A percentile compares a stretch with the other conserved stretches of the same genome.
These are phyloP conservation scores for Fraxinus greggii DNA, from an alignment of 305 asterid species.

Conservation along the genomic window DNA sequence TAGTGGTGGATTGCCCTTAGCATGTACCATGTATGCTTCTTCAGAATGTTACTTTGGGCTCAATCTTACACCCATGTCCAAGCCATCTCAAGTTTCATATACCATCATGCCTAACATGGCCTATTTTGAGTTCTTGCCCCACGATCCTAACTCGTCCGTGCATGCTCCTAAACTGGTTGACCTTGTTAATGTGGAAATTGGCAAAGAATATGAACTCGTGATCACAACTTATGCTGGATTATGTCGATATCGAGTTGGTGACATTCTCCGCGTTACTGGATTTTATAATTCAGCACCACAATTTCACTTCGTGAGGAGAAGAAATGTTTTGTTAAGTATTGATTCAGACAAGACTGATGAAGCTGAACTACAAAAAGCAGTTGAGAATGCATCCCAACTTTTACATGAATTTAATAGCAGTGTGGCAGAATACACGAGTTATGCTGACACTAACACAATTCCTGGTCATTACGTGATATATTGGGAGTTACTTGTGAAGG, in stretches of 20 bases:
- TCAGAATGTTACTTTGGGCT: conserved; percentile 36
- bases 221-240: conserved; percentile 35
- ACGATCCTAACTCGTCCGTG: not conserved
- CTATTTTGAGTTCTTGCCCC: conserved; percentile 39
- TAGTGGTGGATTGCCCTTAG: conserved; percentile 34
- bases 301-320: conserved; percentile 30
- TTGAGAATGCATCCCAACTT: conserved; percentile 22
- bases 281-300: conserved; percentile 38
- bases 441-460: conserved; percentile 25
- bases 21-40: conserved; percentile 27
- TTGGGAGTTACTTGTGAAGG: conserved; percentile 31
- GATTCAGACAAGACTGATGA: conserved; percentile 41
- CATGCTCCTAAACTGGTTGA: conserved; percentile 11
- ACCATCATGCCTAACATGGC: conserved; percentile 46
- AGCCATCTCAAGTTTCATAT: conserved; percentile 31
- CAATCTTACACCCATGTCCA: conserved; percentile 34
- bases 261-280: conserved; percentile 38
- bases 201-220: conserved; percentile 36
- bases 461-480: conserved; percentile 39
- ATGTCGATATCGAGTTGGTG: conserved; percentile 33
- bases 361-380: conserved; percentile 34
- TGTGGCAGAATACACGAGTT: conserved; percentile 39
- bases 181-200: conserved; percentile 27
- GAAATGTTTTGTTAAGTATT: conserved; percentile 33
- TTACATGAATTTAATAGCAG: conserved; percentile 22